Percentiles rank a stretch among this genome's conserved stretches.
phyloP scores from a whole-genome alignment of 2,329 filamentous ascomycete genomes.

The Pseudonectria buxi region DNA sequence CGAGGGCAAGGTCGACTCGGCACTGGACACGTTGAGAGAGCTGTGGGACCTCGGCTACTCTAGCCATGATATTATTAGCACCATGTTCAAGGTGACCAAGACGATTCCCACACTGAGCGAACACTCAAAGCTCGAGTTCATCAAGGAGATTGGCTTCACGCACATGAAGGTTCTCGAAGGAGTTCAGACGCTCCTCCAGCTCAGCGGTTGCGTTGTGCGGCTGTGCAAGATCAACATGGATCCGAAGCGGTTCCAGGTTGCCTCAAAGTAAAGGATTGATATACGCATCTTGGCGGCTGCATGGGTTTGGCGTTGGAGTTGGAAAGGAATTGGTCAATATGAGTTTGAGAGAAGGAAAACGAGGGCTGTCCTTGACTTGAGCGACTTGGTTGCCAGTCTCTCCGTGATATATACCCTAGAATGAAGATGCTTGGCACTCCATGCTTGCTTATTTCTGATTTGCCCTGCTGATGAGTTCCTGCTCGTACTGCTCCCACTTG shows the following conservation, averaged over 20 bases:
- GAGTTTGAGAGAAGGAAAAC: constrained; percentile 14
- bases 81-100: constrained; percentile 98
- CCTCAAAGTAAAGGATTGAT: constrained; percentile 25
- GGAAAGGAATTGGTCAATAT: constrained; percentile 7
- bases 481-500: constrained; percentile 61
- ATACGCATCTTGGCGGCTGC: constrained; percentile 13
- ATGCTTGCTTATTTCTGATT: constrained; percentile 26
- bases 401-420: constrained; percentile 11
- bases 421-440: too few relatives aligned
- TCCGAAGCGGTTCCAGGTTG: constrained; percentile 63
- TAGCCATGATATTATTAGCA: constrained; percentile 98
- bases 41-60: constrained; percentile 94
- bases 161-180: constrained; percentile 99
- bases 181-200: constrained; percentile 87
- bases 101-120: constrained; percentile 87
- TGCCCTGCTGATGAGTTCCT: constrained; percentile 47
- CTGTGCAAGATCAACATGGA: constrained; percentile 97
- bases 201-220: constrained; percentile 86
- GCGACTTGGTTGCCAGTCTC: constrained; percentile 7
- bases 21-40: constrained; percentile 79
- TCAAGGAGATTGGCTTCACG: constrained; percentile 97
- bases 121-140: constrained; percentile 93
- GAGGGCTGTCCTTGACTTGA: constrained; percentile 15
- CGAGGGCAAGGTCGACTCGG: constrained; percentile 82
- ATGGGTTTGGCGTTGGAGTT: constrained; percentile 30